Conservation (phyloP, 2,329 filamentous ascomycete species). For the Phyllosticta citriasiana region DNA sequence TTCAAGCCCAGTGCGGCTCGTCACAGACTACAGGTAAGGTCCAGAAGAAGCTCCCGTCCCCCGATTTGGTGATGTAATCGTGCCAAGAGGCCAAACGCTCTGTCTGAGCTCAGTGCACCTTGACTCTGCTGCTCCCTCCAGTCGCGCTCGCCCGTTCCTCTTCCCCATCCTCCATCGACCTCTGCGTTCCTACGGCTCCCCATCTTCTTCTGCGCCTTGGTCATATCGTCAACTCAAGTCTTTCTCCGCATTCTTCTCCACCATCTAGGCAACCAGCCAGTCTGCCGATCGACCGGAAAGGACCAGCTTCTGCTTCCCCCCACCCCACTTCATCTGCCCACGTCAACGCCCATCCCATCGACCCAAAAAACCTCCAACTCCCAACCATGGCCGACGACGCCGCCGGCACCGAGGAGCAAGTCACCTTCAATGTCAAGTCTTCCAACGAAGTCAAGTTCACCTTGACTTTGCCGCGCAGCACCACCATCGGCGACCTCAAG, state of each 20-base stretch:
- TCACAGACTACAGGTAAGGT: no score
- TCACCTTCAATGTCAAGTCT: constrained; percentile 98
- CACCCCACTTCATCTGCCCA: constrained; percentile 3
- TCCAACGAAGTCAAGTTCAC: constrained; percentile 79
- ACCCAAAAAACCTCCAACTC: constrained; percentile 1
- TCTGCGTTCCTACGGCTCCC: background rate
- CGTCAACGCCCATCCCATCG: constrained; percentile 4
- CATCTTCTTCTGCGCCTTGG: background rate
- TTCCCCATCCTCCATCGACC: background rate
- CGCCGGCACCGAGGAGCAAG: constrained; percentile 54
- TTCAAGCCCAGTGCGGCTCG: no score
- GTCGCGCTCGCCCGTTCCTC: no score
- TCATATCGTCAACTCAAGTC: background rate
- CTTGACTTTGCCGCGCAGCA: constrained; percentile 67
- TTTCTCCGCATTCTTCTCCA: background rate
- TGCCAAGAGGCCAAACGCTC: no score
- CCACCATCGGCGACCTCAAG: constrained; percentile 79
- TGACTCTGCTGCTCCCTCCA: no score
- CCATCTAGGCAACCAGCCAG: background rate
- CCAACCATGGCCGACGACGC: constrained; percentile 55
- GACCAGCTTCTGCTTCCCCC: background rate
- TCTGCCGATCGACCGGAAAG: background rate
- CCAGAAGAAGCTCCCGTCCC: no score
- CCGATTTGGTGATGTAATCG: no score
- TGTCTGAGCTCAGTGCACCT: no score